Evolutionary conservation across 495 filamentous ascomycete species (phyloP), one percentile per base, ranked within the genome.

Genomic region (Aspergillus egyptiacus): DNA sequence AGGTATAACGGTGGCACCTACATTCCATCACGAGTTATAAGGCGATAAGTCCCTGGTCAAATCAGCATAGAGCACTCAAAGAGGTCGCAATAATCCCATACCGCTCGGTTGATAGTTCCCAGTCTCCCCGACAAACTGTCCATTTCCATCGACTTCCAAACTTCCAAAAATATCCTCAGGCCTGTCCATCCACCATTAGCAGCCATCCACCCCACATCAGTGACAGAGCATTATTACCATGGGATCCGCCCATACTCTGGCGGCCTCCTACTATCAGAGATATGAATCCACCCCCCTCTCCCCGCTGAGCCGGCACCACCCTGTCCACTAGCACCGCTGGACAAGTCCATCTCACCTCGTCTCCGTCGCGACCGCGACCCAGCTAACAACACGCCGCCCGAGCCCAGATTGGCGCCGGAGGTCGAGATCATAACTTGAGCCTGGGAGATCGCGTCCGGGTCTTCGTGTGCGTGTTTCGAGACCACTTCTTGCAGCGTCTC

Each of bases 161-260:
- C 91, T 96, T 25, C 91, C 91, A 58, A 97, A 83, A 48, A 97
- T 97, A 69, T 97, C 89, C 66, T 95, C 91, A 0, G 81, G 80
- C 74, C 77, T 73, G 28, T 17, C 14, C n/a, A n/a, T n/a, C n/a
- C n/a, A 11, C 14, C 6, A 30, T 46, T 36, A 45, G 14, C 34
- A 13, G 17, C 25, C 6, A 9, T 11, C 2, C 3, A 7, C 2
- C 15, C 17, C 9, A 25, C 18, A 10, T 18, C 10, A 5, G 13
- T 37, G n/a, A 31, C 55, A 41, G 53, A 28, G 41, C 7, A 15
- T 10, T 14, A 0, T 22, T 55, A 73, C 78, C 85, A 87, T 36
- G 91, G 86, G 58, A 96, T 95, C 41, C 93, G 66, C 0, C 93
- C 93, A 71, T 79, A 98, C 54, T 96, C 90, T 6, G 91, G 91